Base-by-base conservation (phyloP, 2,329 filamentous ascomycete species). In the Fusarium sp. region DNA sequence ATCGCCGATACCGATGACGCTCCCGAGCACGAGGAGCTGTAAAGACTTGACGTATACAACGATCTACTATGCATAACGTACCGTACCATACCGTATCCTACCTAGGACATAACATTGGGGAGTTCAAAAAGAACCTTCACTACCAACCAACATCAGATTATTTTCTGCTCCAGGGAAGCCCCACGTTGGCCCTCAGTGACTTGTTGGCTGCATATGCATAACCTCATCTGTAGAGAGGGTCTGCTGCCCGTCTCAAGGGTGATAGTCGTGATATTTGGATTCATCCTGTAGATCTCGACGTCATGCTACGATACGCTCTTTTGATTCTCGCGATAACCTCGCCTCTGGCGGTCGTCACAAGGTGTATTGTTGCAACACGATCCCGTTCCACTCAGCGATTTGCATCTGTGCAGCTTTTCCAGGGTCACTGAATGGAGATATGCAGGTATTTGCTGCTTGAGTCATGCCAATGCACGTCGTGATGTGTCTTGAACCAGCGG, bases 1-100 rank as follows among this genome's bases (percentile, higher is more conserved):
- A 60, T 87, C 59, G 80, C 81, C 51, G 86, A 88, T 69, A 83
- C 82, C 38, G 86, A 88, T 71, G 85, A 86, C 65, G 72, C 72
- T 59, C 82, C 86, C 75, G 85, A 85, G 73, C 87, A 89, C 79
- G 85, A 87, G 73, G 87, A 89, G 78, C 82, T 89, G 69, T 89
- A 79, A 76, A 49, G 49, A 49, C 23, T 26, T 40, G 20, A 56
- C 57, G 39, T 48, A 48, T 34, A 57, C 38, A 44, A 71, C 24
- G 26, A 52, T 54, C 45, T 36, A 65, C 44, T 28, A 38, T 56
- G 32, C 52, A 71, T 60, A 54, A 19, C 19, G 21, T 51, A 56
- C 24, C 39, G 56, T 49, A 26, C 38, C 49, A 65, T 56, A 30
- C 10, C 38, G 43, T 36, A 56, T 21, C 38, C 50, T 50, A 20